Evolutionary conservation across 2,329 filamentous ascomycete genomes (phyloP).

Genomic region (Colletotrichum sansevieriae): DNA sequence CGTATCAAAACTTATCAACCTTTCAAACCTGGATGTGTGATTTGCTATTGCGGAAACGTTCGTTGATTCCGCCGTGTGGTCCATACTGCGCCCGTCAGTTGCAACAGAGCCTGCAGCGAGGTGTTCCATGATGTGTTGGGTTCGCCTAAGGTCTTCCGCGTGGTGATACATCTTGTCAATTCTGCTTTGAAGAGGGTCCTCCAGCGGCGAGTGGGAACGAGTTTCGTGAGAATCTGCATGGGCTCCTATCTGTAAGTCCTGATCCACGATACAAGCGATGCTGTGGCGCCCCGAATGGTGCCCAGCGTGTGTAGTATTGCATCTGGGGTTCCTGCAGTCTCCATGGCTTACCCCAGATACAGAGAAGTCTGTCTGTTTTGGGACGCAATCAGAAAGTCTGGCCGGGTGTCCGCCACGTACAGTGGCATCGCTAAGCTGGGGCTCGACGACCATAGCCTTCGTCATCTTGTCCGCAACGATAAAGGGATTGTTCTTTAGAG

Average conservation of each 20-base stretch:
- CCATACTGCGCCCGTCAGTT: background rate
- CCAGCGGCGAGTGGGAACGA: slow-evolving; percentile 12
- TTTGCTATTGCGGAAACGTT: background rate
- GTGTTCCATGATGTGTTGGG: slow-evolving; percentile 53
- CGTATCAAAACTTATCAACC: slow-evolving; percentile 18
- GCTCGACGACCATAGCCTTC: slow-evolving; percentile 43
- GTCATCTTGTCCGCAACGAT: slow-evolving; percentile 48
- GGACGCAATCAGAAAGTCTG: slow-evolving; percentile 49
- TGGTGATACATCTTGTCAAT: slow-evolving; percentile 51
- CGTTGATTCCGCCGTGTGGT: background rate
- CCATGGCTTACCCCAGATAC: slow-evolving; percentile 38
- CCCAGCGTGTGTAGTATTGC: slow-evolving; percentile 45
- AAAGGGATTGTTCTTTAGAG: slow-evolving; percentile 50
- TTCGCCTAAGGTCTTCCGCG: slow-evolving; percentile 50
- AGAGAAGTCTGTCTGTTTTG: slow-evolving; percentile 41
- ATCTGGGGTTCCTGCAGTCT: slow-evolving; percentile 48
- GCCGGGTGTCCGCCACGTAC: slow-evolving; percentile 43
- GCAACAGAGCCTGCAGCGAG: slow-evolving; percentile 45
- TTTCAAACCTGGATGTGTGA: background rate
- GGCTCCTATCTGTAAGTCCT: slow-evolving; percentile 19
- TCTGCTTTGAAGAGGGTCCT: slow-evolving; percentile 43
- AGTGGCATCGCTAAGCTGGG: slow-evolving; percentile 44
- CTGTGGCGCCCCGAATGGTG: slow-evolving; percentile 50
- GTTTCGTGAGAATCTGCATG: slow-evolving; percentile 18
- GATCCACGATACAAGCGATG: slow-evolving; percentile 47